Evolutionary conservation across 345 rosid species (phyloP).

Genomic region (Pseudoturritis turrita): DNA sequence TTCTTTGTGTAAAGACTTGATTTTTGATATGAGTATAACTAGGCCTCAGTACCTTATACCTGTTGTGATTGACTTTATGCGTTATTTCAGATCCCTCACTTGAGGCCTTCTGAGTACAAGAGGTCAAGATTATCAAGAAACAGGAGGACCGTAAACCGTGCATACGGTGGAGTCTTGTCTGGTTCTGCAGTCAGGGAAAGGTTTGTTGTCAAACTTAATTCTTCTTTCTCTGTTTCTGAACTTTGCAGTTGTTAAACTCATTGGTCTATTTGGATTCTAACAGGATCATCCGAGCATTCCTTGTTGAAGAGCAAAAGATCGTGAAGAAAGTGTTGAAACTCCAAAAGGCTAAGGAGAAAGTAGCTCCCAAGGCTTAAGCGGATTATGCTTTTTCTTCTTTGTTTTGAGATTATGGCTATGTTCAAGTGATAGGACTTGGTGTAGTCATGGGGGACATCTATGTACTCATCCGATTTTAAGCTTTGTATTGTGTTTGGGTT

Average conservation of each 20-base stretch:
- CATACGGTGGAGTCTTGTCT: slow-evolving; percentile 74
- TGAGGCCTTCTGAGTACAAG: slow-evolving; percentile 67
- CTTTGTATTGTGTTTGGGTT: neutral
- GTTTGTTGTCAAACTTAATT: slow-evolving; percentile 25
- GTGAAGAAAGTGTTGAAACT: slow-evolving; percentile 68
- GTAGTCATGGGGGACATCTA: neutral
- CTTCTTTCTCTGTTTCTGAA: neutral
- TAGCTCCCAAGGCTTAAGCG: slow-evolving; percentile 19
- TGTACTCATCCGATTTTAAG: slow-evolving; percentile 4
- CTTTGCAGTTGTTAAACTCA: neutral
- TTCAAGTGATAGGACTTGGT: neutral
- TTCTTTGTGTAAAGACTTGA: neutral
- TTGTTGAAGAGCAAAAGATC: slow-evolving; percentile 76
- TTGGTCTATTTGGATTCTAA: neutral
- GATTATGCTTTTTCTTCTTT: neutral
- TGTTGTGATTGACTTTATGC: neutral
- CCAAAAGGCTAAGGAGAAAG: slow-evolving; percentile 60
- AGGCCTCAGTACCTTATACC: too few relatives aligned
- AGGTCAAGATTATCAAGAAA: slow-evolving; percentile 65
- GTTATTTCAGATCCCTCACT: slow-evolving; percentile 57
- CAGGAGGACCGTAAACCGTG: slow-evolving; percentile 53
- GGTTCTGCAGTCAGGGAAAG: slow-evolving; percentile 69
- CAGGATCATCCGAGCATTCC: slow-evolving; percentile 67
- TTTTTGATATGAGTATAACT: too few relatives aligned
- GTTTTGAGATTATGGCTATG: slow-evolving; percentile 5